phyloP scores from a whole-genome alignment of 2,329 filamentous ascomycete species.

The Aspergillus pseudotamarii region DNA sequence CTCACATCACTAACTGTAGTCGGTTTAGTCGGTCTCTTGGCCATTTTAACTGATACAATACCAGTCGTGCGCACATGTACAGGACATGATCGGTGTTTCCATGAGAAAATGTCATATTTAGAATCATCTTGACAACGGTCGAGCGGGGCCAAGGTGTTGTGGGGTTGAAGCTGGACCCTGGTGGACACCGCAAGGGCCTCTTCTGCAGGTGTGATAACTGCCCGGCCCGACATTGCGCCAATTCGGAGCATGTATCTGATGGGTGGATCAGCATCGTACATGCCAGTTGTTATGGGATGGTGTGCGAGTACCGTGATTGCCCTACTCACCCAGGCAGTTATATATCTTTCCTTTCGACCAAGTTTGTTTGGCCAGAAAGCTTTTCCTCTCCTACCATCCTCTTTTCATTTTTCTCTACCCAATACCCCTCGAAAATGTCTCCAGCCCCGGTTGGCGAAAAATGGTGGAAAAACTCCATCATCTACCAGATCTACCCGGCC shows the following conservation, averaged over 20 bases:
- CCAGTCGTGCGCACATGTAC: neutral
- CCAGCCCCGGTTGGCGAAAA: slow-evolving; percentile 12
- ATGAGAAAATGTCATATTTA: neutral
- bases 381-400: neutral
- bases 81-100: neutral
- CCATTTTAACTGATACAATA: neutral
- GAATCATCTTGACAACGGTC: neutral
- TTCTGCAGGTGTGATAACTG: neutral
- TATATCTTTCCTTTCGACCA: neutral
- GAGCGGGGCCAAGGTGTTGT: neutral
- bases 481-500: slow-evolving; percentile 60
- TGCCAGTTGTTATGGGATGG: neutral
- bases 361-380: neutral
- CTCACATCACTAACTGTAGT: neutral
- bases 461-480: slow-evolving; percentile 43
- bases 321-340: neutral
- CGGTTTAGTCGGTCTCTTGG: neutral
- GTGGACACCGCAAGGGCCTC: neutral
- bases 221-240: slow-evolving; percentile 23
- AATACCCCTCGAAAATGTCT: slow-evolving; percentile 7
- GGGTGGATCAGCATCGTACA: slow-evolving; percentile 5
- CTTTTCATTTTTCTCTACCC: neutral
- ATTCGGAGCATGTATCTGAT: slow-evolving; percentile 9
- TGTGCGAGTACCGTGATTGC: neutral
- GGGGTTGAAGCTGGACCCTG: neutral